phyloP scores from a whole-genome alignment of 495 filamentous ascomycete species.

The Glonium stellatum region DNA sequence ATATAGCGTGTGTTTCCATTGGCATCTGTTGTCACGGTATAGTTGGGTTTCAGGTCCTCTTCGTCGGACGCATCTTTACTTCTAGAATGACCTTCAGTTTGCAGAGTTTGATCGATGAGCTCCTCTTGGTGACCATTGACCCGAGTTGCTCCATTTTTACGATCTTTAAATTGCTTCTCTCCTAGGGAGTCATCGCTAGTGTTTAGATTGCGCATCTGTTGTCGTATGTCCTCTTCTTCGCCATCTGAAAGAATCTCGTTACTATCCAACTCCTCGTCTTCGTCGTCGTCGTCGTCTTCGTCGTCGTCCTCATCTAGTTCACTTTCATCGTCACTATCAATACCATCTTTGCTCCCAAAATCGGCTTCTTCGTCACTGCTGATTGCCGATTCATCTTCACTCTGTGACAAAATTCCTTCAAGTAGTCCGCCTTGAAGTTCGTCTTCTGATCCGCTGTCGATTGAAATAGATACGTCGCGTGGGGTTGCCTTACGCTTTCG shows the following conservation, averaged over 20 bases:
- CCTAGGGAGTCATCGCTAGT: slow-evolving; percentile 25
- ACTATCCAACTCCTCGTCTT: slow-evolving; percentile 43
- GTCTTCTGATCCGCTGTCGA: slow-evolving; percentile 34
- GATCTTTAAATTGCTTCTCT: slow-evolving; percentile 10
- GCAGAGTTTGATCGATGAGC: background rate
- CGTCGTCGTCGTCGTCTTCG: slow-evolving; percentile 12
- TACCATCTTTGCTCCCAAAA: slow-evolving; percentile 43
- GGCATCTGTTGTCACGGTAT: slow-evolving; percentile 57
- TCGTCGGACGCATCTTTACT: slow-evolving; percentile 30
- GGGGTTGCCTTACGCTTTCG: slow-evolving; percentile 22
- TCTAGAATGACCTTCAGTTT: slow-evolving; percentile 27
- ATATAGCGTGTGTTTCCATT: slow-evolving; percentile 69
- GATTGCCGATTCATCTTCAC: slow-evolving; percentile 40
- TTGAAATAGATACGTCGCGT: slow-evolving; percentile 4
- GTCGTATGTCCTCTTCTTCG: slow-evolving; percentile 28
- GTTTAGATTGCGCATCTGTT: slow-evolving; percentile 27
- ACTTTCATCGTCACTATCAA: slow-evolving; percentile 42
- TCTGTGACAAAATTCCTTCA: slow-evolving; percentile 57
- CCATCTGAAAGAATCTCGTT: slow-evolving; percentile 53
- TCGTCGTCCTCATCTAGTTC: slow-evolving; percentile 36
- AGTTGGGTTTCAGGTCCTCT: slow-evolving; percentile 47
- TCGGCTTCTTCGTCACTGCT: slow-evolving; percentile 36
- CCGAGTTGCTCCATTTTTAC: slow-evolving; percentile 8
- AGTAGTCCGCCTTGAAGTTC: slow-evolving; percentile 58
- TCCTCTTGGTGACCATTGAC: background rate